Percentiles rank a stretch among this genome's conserved stretches.
Conservation (phyloP, 352 stramenopile genomes). For the Stramenopiles sp. region DNA sequence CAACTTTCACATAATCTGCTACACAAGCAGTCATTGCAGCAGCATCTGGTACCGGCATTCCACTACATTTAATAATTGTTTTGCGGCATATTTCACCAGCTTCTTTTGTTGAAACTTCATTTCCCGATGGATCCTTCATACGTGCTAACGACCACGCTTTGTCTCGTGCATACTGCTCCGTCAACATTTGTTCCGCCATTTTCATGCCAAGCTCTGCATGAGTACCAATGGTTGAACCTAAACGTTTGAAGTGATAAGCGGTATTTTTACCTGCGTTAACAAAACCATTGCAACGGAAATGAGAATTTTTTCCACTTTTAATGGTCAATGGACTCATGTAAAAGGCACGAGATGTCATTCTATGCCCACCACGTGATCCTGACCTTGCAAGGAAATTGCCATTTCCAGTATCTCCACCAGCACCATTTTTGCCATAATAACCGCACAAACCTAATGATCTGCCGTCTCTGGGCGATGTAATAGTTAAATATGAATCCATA, state of each 20-base stretch:
- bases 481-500: conserved; percentile 8
- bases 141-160: conserved; percentile 1
- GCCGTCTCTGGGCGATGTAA: neutral
- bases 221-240: neutral
- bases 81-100: neutral
- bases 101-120: conserved; percentile 1
- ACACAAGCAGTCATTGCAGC: conserved; percentile 3
- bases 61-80: conserved; percentile 9
- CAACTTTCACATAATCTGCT: conserved; percentile 6
- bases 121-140: neutral
- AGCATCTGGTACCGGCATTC: neutral
- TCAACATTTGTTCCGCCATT: conserved; percentile 3
- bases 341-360: conserved; percentile 1
- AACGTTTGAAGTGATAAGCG: neutral
- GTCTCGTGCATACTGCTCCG: neutral
- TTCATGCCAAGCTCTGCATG: neutral
- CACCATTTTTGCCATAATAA: conserved; percentile 2
- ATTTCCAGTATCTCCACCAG: conserved; percentile 4
- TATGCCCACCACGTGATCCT: neutral
- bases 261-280: neutral
- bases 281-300: neutral
- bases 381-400: neutral
- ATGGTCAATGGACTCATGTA: neutral
- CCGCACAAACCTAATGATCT: neutral
- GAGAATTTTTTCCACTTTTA: neutral